Evolutionary conservation across 2,329 filamentous ascomycete genomes (phyloP).

Genomic region (Fonsecaea monophora): DNA sequence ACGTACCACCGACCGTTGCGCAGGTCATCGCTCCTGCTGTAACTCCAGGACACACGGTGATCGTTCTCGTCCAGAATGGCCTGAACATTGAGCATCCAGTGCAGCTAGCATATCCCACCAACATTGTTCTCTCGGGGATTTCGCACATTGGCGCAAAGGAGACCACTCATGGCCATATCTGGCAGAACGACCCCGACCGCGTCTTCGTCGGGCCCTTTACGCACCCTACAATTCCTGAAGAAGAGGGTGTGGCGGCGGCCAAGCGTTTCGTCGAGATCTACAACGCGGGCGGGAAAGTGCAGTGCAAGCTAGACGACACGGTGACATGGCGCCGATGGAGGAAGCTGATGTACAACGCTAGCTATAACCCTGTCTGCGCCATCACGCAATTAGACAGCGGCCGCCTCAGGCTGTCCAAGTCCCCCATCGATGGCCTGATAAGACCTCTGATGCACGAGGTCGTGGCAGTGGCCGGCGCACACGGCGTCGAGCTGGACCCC

Average conservation of each 20-base stretch:
- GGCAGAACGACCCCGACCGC: slow-evolving; percentile 60
- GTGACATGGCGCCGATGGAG: slow-evolving; percentile 43
- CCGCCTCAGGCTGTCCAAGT: slow-evolving; percentile 56
- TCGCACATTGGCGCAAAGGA: slow-evolving; percentile 61
- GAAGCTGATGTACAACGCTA: slow-evolving; percentile 58
- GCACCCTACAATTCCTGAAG: slow-evolving; percentile 23
- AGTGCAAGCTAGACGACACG: slow-evolving; percentile 48
- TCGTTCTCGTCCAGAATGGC: slow-evolving; percentile 67
- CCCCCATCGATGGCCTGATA: slow-evolving; percentile 56
- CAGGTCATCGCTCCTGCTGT: slow-evolving; percentile 61
- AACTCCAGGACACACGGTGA: slow-evolving; percentile 57
- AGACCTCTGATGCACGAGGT: slow-evolving; percentile 58
- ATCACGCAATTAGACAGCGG: slow-evolving; percentile 60
- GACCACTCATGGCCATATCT: slow-evolving; percentile 53
- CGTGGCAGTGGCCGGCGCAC: slow-evolving; percentile 51
- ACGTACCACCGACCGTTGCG: slow-evolving; percentile 56
- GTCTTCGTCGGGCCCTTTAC: slow-evolving; percentile 55
- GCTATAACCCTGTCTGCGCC: slow-evolving; percentile 60
- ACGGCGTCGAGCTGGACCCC: slow-evolving; percentile 52
- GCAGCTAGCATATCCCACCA: slow-evolving; percentile 56
- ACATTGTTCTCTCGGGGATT: slow-evolving; percentile 61
- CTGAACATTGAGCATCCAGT: slow-evolving; percentile 66
- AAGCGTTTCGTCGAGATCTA: slow-evolving; percentile 57
- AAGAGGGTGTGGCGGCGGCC: slow-evolving; percentile 40
- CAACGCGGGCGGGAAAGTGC: slow-evolving; percentile 52